Percentiles rank a stretch among this genome's conserved stretches.
Evolutionary conservation across 129 eudicot species (phyloP).

Genomic region (Lactuca sativa): DNA sequence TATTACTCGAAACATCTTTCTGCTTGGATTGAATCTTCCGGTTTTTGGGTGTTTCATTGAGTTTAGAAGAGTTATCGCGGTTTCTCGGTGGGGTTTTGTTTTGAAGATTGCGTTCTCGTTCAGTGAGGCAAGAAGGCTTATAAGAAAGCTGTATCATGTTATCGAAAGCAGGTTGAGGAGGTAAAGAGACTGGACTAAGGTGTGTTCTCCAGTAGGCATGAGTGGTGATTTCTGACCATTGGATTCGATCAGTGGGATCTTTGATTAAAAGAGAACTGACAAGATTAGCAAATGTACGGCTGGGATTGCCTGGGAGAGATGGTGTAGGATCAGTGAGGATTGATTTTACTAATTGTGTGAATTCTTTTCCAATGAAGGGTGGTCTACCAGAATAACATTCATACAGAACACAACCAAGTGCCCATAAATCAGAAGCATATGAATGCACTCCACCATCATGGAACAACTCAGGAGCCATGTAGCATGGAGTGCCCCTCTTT

Average conservation of each 20-base stretch:
- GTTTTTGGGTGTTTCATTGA: not conserved
- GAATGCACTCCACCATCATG: slow-evolving; percentile 98
- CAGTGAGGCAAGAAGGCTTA: slow-evolving; percentile 62
- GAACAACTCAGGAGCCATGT: slow-evolving; percentile 99
- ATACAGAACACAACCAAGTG: slow-evolving; percentile 95
- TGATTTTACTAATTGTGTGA: slow-evolving; percentile 82
- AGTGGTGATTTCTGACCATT: slow-evolving; percentile 79
- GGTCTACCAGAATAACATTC: slow-evolving; percentile 91
- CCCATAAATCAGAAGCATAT: slow-evolving; percentile 97
- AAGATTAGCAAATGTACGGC: slow-evolving; percentile 78
- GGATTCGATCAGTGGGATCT: slow-evolving; percentile 91
- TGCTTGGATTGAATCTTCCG: slow-evolving; percentile 60
- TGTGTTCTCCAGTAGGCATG: slow-evolving; percentile 91
- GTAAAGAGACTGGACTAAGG: slow-evolving; percentile 52
- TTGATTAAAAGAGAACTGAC: slow-evolving; percentile 79
- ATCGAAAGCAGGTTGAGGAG: slow-evolving; percentile 89
- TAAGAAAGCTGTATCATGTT: slow-evolving; percentile 67
- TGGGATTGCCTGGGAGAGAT: slow-evolving; percentile 80
- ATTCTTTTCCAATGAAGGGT: slow-evolving; percentile 78
- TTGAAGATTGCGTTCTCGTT: slow-evolving; percentile 55
- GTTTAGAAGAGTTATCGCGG: slow-evolving; percentile 51
- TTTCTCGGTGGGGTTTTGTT: slow-evolving; percentile 64
- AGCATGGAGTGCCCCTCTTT: slow-evolving; percentile 96
- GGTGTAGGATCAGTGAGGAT: slow-evolving; percentile 83
- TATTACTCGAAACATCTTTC: slow-evolving; percentile 41